A percentile compares a stretch with the other conserved stretches of the same genome.
These are phyloP conservation scores for Coccomyxa sp. DNA, from an alignment of 139 green algal species.

Conservation along the genomic window DNA sequence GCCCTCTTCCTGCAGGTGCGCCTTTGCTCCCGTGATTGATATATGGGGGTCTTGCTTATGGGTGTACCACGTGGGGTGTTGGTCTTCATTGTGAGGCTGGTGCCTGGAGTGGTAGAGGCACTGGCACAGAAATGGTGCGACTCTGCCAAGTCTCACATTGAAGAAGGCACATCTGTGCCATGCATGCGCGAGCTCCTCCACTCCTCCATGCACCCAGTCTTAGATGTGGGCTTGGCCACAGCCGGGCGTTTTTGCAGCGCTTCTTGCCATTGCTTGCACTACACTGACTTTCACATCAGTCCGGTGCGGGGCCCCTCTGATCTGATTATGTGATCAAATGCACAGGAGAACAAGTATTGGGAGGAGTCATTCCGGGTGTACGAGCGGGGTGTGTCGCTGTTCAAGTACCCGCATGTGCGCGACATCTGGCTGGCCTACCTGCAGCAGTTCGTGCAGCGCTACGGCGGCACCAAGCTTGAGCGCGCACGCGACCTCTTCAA, in stretches of 20 bases:
- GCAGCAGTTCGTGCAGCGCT: constrained; percentile 76
- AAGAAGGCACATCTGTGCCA: too few relatives aligned
- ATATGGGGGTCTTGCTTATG: background rate
- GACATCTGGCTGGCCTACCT: constrained; percentile 97
- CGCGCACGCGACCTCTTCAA: constrained; percentile 93
- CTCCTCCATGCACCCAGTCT: too few relatives aligned
- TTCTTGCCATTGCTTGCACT: too few relatives aligned
- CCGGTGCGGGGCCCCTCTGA: too few relatives aligned
- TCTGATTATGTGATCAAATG: background rate
- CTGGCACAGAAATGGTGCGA: background rate
- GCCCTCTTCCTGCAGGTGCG: constrained; percentile 69
- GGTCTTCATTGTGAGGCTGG: background rate
- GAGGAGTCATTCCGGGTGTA: constrained; percentile 95
- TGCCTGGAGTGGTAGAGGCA: background rate
- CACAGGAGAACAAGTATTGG: constrained; percentile 85
- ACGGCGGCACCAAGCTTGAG: constrained; percentile 92
- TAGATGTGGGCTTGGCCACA: too few relatives aligned
- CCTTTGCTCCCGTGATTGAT: background rate
- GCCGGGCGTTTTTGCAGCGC: too few relatives aligned
- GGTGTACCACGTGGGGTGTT: background rate
- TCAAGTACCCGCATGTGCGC: constrained; percentile 94
- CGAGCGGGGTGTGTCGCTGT: constrained; percentile 85
- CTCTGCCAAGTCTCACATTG: background rate
- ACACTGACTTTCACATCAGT: too few relatives aligned
- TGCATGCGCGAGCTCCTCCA: too few relatives aligned